A percentile compares a stretch with the other conserved stretches of the same genome.
Conservation (phyloP, 345 rosid genomes). For the Populus euphratica region DNA sequence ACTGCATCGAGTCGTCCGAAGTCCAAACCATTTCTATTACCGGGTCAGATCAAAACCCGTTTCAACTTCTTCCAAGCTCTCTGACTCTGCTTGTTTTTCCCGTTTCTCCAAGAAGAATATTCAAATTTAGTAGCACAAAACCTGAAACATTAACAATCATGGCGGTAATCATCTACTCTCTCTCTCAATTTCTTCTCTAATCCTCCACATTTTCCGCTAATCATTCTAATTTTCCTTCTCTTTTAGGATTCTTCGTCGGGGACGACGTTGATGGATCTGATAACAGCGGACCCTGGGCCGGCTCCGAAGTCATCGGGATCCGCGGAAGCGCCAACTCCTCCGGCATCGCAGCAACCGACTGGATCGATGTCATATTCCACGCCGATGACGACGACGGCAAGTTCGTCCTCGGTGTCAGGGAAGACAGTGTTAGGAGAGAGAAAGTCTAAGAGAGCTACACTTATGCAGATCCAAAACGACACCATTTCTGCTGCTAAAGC, state of each 20-base stretch:
- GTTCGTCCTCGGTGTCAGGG: constrained; percentile 12
- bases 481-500: constrained; percentile 92
- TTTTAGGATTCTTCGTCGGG: constrained; percentile 81
- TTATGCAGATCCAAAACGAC: constrained; percentile 90
- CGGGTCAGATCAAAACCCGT: background rate
- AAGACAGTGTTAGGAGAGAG: constrained; percentile 59
- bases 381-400: constrained; percentile 20
- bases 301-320: constrained; percentile 33
- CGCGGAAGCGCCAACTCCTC: constrained; percentile 31
- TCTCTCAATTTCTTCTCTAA: background rate
- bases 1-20: background rate
- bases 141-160: background rate
- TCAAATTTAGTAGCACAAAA: background rate
- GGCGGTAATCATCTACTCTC: background rate
- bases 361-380: constrained; percentile 12
- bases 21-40: background rate
- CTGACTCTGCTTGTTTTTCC: background rate
- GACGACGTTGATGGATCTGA: constrained; percentile 95
- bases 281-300: constrained; percentile 73
- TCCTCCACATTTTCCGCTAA: background rate
- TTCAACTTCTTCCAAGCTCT: background rate
- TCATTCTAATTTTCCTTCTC: background rate
- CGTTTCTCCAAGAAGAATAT: background rate
- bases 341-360: constrained; percentile 22
- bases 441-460: constrained; percentile 73